Evolutionary conservation across 257 asterid species (phyloP).

Genomic region (Schizonepeta tenuifolia): DNA sequence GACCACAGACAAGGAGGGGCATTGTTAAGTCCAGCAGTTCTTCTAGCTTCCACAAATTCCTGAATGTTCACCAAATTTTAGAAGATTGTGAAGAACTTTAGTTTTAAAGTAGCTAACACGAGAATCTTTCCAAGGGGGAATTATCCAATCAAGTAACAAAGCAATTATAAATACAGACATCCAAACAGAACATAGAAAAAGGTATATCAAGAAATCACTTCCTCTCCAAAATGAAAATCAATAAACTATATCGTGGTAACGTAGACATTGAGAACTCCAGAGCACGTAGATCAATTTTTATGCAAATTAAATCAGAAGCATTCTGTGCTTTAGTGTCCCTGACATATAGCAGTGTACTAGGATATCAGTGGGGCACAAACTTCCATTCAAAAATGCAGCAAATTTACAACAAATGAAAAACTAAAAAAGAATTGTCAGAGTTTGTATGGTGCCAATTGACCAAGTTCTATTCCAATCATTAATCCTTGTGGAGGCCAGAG

Average conservation of each 20-base stretch:
- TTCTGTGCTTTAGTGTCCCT: slow-evolving; percentile 11
- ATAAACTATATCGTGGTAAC: not conserved
- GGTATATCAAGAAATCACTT: slow-evolving; percentile 3
- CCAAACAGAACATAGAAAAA: slow-evolving; percentile 9
- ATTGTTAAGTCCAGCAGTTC: slow-evolving; percentile 78
- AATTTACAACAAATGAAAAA: slow-evolving; percentile 12
- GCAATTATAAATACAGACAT: not conserved
- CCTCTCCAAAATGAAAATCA: slow-evolving; percentile 9
- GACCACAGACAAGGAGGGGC: slow-evolving; percentile 98
- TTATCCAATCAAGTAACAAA: not conserved
- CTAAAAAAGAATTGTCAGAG: not conserved
- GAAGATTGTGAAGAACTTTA: slow-evolving; percentile 11
- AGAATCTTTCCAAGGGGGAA: not conserved
- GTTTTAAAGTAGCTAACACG: slow-evolving; percentile 1
- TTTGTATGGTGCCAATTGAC: not conserved
- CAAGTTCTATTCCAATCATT: not conserved
- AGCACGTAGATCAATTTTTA: not conserved
- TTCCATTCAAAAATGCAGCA: slow-evolving; percentile 8
- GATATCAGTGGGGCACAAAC: slow-evolving; percentile 19
- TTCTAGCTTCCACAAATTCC: slow-evolving; percentile 98
- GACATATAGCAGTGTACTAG: slow-evolving; percentile 3
- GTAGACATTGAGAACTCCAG: slow-evolving; percentile 7
- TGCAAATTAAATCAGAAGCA: slow-evolving; percentile 8
- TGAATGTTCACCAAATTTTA: slow-evolving; percentile 37
- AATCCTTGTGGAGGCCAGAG: slow-evolving; percentile 19